phyloP scores from a whole-genome alignment of 768 basidiomycete genomes.

The Leccinum subtestaceum region DNA sequence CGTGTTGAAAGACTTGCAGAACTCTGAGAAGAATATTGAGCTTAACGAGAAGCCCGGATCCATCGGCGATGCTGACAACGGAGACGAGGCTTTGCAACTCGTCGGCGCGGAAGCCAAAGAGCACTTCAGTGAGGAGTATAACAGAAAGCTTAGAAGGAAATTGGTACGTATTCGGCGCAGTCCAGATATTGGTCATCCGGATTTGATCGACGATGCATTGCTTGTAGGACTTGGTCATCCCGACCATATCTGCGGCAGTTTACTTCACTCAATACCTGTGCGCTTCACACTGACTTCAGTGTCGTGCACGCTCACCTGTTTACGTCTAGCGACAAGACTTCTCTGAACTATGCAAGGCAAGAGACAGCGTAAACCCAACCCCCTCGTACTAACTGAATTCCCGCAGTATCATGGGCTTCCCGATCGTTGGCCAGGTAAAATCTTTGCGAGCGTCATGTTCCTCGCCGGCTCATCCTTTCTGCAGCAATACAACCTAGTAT shows the following conservation, averaged over 20 bases:
- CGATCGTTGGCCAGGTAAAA: constrained; percentile 56
- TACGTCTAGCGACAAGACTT: constrained; percentile 58
- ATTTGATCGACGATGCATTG: background rate
- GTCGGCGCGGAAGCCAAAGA: constrained; percentile 51
- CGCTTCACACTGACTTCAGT: constrained; percentile 13
- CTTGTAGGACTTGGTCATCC: constrained; percentile 49
- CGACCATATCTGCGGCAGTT: constrained; percentile 57
- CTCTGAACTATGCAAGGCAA: constrained; percentile 67
- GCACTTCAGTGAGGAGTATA: constrained; percentile 62
- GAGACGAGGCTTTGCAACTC: constrained; percentile 60
- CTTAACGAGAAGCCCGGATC: constrained; percentile 32
- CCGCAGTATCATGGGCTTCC: constrained; percentile 60
- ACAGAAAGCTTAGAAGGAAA: constrained; percentile 53
- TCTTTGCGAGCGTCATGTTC: background rate
- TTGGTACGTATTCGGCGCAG: constrained; percentile 38
- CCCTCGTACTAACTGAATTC: constrained; percentile 6
- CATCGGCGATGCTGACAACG: constrained; percentile 39
- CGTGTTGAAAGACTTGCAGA: constrained; percentile 5
- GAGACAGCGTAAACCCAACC: background rate
- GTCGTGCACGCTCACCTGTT: constrained; percentile 1
- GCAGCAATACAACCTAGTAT: constrained; percentile 63
- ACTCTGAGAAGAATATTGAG: constrained; percentile 25
- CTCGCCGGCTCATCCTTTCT: constrained; percentile 1
- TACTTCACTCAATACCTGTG: constrained; percentile 70
- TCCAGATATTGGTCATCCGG: background rate